Percentiles rank a stretch among this genome's conserved stretches.
These are phyloP conservation scores for Colletotrichum gloeosporioides DNA, from an alignment of 2,329 filamentous ascomycete genomes.

Conservation along the genomic window DNA sequence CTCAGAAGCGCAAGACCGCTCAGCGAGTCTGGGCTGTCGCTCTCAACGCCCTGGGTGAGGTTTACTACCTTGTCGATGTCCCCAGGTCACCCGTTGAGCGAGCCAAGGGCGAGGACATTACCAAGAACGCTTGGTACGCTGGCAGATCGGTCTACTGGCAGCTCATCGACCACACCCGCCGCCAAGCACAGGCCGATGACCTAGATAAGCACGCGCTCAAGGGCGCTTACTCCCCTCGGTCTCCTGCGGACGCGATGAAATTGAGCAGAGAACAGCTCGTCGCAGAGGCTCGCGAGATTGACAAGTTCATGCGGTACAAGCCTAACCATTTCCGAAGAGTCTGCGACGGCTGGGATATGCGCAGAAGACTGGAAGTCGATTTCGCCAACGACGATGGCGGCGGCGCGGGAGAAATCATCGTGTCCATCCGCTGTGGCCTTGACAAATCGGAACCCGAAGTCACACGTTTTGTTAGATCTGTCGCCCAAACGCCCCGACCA, in stretches of 20 bases:
- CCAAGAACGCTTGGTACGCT: slow-evolving; percentile 78
- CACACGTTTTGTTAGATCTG: slow-evolving; percentile 47
- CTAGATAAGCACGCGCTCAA: slow-evolving; percentile 71
- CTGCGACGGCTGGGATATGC: slow-evolving; percentile 93
- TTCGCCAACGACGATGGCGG: slow-evolving; percentile 83
- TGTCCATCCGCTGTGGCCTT: slow-evolving; percentile 77
- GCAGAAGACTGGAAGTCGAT: slow-evolving; percentile 82
- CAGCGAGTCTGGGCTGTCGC: slow-evolving; percentile 87
- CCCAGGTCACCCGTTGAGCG: slow-evolving; percentile 61
- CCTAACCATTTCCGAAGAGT: slow-evolving; percentile 80
- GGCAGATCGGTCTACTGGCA: slow-evolving; percentile 84
- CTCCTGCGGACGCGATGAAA: slow-evolving; percentile 76
- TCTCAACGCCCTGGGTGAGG: slow-evolving; percentile 91
- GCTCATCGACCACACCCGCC: slow-evolving; percentile 77
- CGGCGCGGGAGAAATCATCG: slow-evolving; percentile 76
- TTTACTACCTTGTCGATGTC: slow-evolving; percentile 81
- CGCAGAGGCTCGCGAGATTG: slow-evolving; percentile 82
- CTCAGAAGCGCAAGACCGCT: slow-evolving; percentile 68
- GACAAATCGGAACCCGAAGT: slow-evolving; percentile 58
- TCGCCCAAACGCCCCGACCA: not conserved
- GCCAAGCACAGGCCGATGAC: slow-evolving; percentile 73
- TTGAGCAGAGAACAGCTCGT: slow-evolving; percentile 72
- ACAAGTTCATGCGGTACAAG: slow-evolving; percentile 73
- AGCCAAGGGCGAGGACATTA: slow-evolving; percentile 57
- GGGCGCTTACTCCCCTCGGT: slow-evolving; percentile 81